Evolutionary conservation across 2,329 filamentous ascomycete genomes (phyloP).

Genomic region (Massarina eburnea): DNA sequence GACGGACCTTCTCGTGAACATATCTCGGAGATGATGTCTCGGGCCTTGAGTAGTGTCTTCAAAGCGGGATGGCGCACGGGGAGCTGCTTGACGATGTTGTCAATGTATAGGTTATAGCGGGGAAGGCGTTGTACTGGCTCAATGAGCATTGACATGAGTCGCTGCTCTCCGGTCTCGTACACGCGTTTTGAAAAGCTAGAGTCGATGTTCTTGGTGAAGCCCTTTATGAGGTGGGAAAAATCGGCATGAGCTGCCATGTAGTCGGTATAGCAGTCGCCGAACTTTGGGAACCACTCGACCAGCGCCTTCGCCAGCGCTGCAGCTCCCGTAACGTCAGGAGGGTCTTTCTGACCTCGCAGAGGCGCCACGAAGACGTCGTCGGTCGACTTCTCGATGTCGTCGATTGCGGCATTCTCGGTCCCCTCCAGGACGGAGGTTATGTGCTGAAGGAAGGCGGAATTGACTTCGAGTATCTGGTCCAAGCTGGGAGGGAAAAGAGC

Average conservation of each 20-base stretch:
- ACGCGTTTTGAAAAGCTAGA: slow-evolving; percentile 82
- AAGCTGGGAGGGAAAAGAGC: slow-evolving; percentile 80
- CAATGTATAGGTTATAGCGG: slow-evolving; percentile 92
- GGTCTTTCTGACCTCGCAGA: slow-evolving; percentile 36
- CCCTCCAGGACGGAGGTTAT: slow-evolving; percentile 77
- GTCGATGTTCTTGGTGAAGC: slow-evolving; percentile 72
- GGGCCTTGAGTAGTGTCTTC: slow-evolving; percentile 78
- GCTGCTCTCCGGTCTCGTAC: slow-evolving; percentile 83
- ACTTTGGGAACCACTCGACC: slow-evolving; percentile 89
- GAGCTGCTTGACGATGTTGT: slow-evolving; percentile 86
- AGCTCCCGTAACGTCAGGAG: slow-evolving; percentile 75
- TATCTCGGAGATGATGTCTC: slow-evolving; percentile 93
- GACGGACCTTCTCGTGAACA: slow-evolving; percentile 82
- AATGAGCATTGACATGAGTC: slow-evolving; percentile 86
- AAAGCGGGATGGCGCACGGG: slow-evolving; percentile 85
- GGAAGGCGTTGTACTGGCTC: slow-evolving; percentile 94
- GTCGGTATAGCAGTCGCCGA: slow-evolving; percentile 86
- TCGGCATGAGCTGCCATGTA: slow-evolving; percentile 90
- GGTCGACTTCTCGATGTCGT: slow-evolving; percentile 66
- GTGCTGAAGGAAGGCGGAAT: slow-evolving; percentile 76
- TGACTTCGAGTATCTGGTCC: slow-evolving; percentile 77
- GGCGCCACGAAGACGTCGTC: slow-evolving; percentile 43
- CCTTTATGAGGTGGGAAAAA: slow-evolving; percentile 78
- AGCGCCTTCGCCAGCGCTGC: slow-evolving; percentile 77
- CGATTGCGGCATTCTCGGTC: slow-evolving; percentile 76